A percentile compares a stretch with the other conserved stretches of the same genome.
phyloP scores from a whole-genome alignment of 2,329 filamentous ascomycete species.

The Sclerotiophoma versabilis region DNA sequence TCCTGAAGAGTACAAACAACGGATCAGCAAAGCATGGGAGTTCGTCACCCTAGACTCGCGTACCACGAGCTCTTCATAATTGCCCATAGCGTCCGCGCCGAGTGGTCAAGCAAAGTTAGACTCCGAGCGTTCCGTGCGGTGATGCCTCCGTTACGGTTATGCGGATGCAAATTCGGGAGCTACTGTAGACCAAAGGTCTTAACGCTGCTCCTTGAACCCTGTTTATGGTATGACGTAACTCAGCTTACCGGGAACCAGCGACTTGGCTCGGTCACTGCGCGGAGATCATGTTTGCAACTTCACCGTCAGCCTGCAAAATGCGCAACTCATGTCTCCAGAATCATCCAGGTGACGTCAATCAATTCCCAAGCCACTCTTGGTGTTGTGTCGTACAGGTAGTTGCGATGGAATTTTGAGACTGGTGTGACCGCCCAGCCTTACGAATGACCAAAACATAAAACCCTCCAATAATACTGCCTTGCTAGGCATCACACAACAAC shows the following conservation, averaged over 20 bases:
- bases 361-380: no score
- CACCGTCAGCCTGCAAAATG: no score
- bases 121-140: constrained; percentile 27
- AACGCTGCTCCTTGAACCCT: constrained; percentile 5
- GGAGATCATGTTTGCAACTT: no score
- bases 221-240: constrained; percentile 11
- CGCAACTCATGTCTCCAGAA: no score
- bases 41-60: constrained; percentile 16
- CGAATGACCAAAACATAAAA: no score
- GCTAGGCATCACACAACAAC: no score
- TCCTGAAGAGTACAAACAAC: constrained; percentile 31
- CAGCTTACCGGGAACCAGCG: constrained; percentile 9
- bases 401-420: no score
- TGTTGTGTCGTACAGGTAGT: no score
- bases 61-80: constrained; percentile 39
- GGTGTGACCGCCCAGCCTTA: no score
- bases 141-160: constrained; percentile 10
- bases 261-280: constrained; percentile 16
- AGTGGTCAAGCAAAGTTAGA: constrained; percentile 5
- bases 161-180: constrained; percentile 9
- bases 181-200: constrained; percentile 4
- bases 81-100: constrained; percentile 24
- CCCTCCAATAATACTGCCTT: no score
- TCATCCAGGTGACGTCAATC: no score
- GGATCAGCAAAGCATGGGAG: constrained; percentile 21